Percentiles rank a stretch among this genome's conserved stretches.
Conservation (phyloP, 2,329 filamentous ascomycete genomes). For the Exserohilum turcica region DNA sequence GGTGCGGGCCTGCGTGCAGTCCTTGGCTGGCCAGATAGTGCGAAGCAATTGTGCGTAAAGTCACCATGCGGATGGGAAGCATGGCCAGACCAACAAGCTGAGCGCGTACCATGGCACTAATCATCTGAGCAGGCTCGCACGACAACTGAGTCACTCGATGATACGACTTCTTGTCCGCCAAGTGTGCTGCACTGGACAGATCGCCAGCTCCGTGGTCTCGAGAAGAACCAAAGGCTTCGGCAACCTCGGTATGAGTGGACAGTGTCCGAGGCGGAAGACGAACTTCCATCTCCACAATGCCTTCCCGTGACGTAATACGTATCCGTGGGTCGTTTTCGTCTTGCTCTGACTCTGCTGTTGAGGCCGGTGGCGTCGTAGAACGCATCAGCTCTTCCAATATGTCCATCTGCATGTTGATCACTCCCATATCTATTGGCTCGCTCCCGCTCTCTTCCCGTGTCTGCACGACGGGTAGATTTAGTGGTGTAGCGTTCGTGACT, state of each 20-base stretch:
- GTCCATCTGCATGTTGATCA: conserved; percentile 15
- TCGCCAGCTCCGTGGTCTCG: conserved; percentile 12
- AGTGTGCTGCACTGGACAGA: conserved; percentile 7
- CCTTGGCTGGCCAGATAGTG: conserved; percentile 31
- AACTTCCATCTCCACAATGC: conserved; percentile 48
- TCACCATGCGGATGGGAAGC: conserved; percentile 40
- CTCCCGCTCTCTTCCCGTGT: neutral
- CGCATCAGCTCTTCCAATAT: conserved; percentile 20
- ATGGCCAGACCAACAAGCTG: conserved; percentile 39
- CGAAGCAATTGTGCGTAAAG: conserved; percentile 39
- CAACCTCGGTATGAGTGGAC: conserved; percentile 35
- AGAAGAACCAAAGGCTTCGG: conserved; percentile 16
- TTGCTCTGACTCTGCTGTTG: conserved; percentile 33
- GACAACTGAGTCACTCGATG: conserved; percentile 47
- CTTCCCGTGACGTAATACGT: conserved; percentile 46
- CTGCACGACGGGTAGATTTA: conserved; percentile 29
- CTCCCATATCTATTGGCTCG: conserved; percentile 10
- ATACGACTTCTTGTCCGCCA: conserved; percentile 15
- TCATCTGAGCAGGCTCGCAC: conserved; percentile 39
- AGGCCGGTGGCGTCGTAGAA: conserved; percentile 28
- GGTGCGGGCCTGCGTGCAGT: conserved; percentile 11
- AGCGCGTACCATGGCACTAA: conserved; percentile 38
- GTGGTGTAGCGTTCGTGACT: conserved; percentile 29
- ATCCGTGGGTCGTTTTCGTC: conserved; percentile 44
- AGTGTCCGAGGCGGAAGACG: conserved; percentile 42